Conservation (phyloP, 1,284 basidiomycete species). For the Ustilago nuda region DNA sequence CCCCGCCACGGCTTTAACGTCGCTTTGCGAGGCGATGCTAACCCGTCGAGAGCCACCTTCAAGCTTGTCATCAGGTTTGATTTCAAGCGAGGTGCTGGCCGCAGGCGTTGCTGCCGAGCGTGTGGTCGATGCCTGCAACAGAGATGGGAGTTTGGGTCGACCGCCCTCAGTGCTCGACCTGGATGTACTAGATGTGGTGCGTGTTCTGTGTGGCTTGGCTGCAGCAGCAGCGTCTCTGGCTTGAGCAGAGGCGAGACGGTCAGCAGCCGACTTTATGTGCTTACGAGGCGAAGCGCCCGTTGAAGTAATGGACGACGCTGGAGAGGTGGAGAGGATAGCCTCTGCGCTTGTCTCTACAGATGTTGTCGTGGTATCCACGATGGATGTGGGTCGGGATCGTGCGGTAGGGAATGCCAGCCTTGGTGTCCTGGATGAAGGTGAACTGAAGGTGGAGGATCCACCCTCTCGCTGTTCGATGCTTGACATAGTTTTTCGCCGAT, state of each 20-base stretch:
- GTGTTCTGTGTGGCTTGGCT: slow-evolving; percentile 27
- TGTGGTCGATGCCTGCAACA: slow-evolving; percentile 30
- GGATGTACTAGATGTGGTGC: slow-evolving; percentile 41
- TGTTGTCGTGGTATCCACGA: slow-evolving; percentile 31
- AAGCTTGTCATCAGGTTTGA: slow-evolving; percentile 8
- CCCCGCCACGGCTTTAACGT: not conserved
- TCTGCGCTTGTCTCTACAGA: slow-evolving; percentile 28
- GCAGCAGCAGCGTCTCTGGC: slow-evolving; percentile 42
- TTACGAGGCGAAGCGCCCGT: slow-evolving; percentile 35
- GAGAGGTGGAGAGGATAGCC: slow-evolving; percentile 37
- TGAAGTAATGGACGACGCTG: slow-evolving; percentile 39
- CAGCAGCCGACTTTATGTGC: slow-evolving; percentile 36
- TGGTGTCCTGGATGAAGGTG: slow-evolving; percentile 27
- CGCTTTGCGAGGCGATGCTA: not conserved
- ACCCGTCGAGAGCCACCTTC: slow-evolving; percentile 2
- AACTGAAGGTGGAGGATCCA: slow-evolving; percentile 23
- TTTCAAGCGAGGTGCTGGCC: slow-evolving; percentile 27
- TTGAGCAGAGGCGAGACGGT: slow-evolving; percentile 36
- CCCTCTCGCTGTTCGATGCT: slow-evolving; percentile 13
- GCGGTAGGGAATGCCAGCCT: slow-evolving; percentile 36
- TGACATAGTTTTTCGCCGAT: slow-evolving; percentile 15
- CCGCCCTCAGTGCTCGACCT: slow-evolving; percentile 34
- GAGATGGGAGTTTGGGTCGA: slow-evolving; percentile 34
- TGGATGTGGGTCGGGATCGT: slow-evolving; percentile 40
- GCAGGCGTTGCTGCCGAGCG: slow-evolving; percentile 28